Conservation (phyloP, 768 basidiomycete genomes). For the Aureoboletus auriporus region DNA sequence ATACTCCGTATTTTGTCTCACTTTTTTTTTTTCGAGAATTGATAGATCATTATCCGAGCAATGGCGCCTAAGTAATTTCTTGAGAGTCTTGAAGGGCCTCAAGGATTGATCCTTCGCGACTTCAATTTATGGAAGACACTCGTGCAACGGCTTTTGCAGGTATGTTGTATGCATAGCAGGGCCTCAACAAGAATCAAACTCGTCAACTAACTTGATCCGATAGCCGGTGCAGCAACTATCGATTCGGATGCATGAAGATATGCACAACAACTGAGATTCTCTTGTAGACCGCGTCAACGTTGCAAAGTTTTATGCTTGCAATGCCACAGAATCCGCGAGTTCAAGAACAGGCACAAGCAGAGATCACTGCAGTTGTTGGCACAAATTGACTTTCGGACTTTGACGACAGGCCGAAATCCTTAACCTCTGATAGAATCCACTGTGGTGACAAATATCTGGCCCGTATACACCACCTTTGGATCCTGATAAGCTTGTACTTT, state of each 20-base stretch:
- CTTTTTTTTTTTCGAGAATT: too few relatives aligned
- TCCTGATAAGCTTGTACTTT: neutral
- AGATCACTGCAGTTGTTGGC: slow-evolving; percentile 29
- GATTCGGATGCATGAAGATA: neutral
- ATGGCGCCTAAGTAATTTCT: slow-evolving; percentile 7
- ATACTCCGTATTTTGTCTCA: too few relatives aligned
- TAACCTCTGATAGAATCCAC: slow-evolving; percentile 10
- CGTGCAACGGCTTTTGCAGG: slow-evolving; percentile 14
- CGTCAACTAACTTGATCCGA: neutral
- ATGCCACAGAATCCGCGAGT: slow-evolving; percentile 30
- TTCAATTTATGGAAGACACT: slow-evolving; percentile 7
- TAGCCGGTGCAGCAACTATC: slow-evolving; percentile 19
- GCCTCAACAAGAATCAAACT: neutral
- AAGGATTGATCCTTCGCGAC: slow-evolving; percentile 7
- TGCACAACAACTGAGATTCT: neutral
- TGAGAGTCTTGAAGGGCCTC: neutral
- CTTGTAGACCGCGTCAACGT: slow-evolving; percentile 4
- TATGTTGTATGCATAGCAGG: slow-evolving; percentile 18
- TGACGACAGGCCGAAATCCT: slow-evolving; percentile 10
- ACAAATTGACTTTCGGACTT: slow-evolving; percentile 22
- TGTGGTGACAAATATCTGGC: slow-evolving; percentile 21
- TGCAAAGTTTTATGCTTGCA: slow-evolving; percentile 26
- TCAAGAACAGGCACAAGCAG: slow-evolving; percentile 26
- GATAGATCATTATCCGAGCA: neutral
- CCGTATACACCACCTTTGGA: neutral